Base-by-base conservation (phyloP, 1,284 basidiomycete species). In the Vanrija pseudolonga region DNA sequence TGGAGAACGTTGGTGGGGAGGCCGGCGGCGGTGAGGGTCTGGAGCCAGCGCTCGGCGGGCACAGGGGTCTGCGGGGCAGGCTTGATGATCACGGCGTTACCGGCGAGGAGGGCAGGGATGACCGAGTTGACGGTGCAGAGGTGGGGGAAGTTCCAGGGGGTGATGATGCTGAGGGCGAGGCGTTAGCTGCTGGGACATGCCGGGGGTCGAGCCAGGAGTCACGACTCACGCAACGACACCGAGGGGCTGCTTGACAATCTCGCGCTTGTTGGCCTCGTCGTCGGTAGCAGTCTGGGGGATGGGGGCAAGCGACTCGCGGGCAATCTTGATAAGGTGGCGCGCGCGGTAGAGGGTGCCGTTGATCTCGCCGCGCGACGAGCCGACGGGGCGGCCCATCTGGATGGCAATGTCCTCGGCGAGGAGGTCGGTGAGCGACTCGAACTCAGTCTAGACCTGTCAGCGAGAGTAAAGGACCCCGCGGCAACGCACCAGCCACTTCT, bases 11-110 rank as follows among this genome's bases (percentile, higher is more conserved):
- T 83, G 47, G 80, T 58, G 0, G 92, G 92, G 1, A 96, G 82
- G 8, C 90, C 90, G 0, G 90, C 90, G 4, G 80, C 77, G 23
- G 78, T 75, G 46, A 92, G 81, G 0, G 88, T 86, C 36, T 79
- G 71, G 3, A 84, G 82, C 62, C 97, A 83, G 19, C 89, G 84
- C 73, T 96, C 90, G 4, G 89, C 91, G 0, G 85, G 85, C 42
- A 91, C 71, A 3, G 94, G 94, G 0, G 93, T 96, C 72, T 97
- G 94, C 1, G 94, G 94, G 3, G 92, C 94, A 0, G 94, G 92
- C 75, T 97, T 98, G 70, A 97, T 79, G 47, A 97, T 76, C 15
- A 97, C 89, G 0, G 89, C 78, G 73, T 98, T 97, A 24, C 94
- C 79, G 6, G 90, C 84, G 38, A 95, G 79, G 56, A 97, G 78